Evolutionary conservation across 495 filamentous ascomycete species (phyloP), one percentile per base, ranked within the genome.

Genomic region (Hypoxylon fragiforme): DNA sequence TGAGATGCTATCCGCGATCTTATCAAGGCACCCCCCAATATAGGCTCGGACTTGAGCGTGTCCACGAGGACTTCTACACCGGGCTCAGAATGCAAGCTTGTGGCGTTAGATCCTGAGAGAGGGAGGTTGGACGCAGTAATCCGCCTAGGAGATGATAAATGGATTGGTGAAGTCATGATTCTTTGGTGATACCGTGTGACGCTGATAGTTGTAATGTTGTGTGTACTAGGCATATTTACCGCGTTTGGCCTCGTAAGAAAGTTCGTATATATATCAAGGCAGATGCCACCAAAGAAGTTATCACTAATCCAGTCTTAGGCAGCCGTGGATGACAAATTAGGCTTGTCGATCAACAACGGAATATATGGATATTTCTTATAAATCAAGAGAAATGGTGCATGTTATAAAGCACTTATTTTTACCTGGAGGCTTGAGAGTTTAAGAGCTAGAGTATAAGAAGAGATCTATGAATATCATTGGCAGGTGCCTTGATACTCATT

Each of bases 41-140:
- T 56, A 18, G 57, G 42, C 13, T 60, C 60, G 4, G 47, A 44
- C 7, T 50, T 6, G 34, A 66, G 57, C 20, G 37, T 56, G 26
- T 67, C 60, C 39, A 62, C 54, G 26, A 49, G 48, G 21, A 65
- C 54, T 22, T 57, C 50, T 20, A 66, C 57, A 5, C 42, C 51
- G 19, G 58, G 64, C 11, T 62, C 52, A 1, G 40, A 39, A 52
- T 56, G 57, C 38, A 36, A 12, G 14, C 42, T 50, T 8, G 46
- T 14, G 37, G 62, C 48, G 31, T 11, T 28, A 2, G 35, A 42
- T 21, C 34, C 42, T 12, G 28, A 16, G 40, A 62, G 41, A 19
- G 57, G 50, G n/a, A 63, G 54, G 32, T 65, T 63, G 4, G 53
- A 62, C 43, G 61, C 64, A 11, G 52, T 50, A 26, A 64, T 62